Evolutionary conservation across 345 rosid species (phyloP), one percentile per base, ranked within the genome.

Genomic region (Noccaea caerulescens): DNA sequence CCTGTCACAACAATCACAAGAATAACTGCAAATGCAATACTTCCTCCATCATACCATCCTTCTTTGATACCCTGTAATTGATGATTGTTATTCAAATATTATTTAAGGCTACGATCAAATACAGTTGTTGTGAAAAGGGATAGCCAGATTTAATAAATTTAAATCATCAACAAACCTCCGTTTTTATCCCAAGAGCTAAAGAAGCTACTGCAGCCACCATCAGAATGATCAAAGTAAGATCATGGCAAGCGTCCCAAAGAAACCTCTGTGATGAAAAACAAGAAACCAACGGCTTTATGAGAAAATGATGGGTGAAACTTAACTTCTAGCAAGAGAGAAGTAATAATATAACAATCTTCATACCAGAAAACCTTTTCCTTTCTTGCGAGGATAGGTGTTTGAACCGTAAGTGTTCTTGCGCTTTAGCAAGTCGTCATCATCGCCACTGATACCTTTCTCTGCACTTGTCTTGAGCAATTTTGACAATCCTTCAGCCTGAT

Each of bases 41-140:
- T 95, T 38, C 88, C 99, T 36, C 99, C 99, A 81, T 95, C 99
- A 77, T 90, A 95, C 99, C 99, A 95, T 46, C 99, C 99, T 83
- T 83, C 86, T 78, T 88, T 73, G 49, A 83, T 79, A 68, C 99
- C 99, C 99, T 94, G 67, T 46, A 12, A 1, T 63, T 39, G n/a
- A 27, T 39, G n/a, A 27, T 68, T 8, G 32, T 60, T 2, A 54
- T 13, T 41, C 42, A 67, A 52, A 27, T 51, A 38, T 38, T 18
- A 13, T 37, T 18, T 2, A 20, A 73, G 54, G 30, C 32, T 23
- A 36, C 6, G 3, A 30, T 37, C 45, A 61, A 58, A 42, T 13
- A 4, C 42, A 27, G 50, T 9, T 10, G n/a, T 23, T 14, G 27
- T 8, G 39, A 67, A 59, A 49, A 33, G 25, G 32, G 54, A 20